Conservation (phyloP, 2,329 filamentous ascomycete species). For the Xylariaceae sp. region DNA sequence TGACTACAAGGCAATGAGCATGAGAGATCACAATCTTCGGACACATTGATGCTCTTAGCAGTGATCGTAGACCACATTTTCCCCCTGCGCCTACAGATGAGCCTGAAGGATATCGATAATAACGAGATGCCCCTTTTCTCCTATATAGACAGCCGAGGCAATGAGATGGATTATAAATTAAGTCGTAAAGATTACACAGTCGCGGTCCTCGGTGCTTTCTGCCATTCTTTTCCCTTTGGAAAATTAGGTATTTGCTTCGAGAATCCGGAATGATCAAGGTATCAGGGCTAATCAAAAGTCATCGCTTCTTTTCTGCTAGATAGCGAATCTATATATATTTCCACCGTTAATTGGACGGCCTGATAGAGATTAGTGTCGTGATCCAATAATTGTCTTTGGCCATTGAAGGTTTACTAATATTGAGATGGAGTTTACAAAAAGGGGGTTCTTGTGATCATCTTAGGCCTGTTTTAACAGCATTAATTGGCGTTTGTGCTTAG, state of each 20-base stretch:
- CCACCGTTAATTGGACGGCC: not conserved
- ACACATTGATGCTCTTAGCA: constrained; percentile 7
- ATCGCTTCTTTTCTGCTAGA: not conserved
- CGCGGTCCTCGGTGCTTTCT: constrained; percentile 2
- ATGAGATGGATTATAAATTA: not conserved
- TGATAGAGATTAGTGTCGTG: not conserved
- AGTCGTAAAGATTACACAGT: constrained; percentile 5
- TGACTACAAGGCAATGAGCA: not conserved
- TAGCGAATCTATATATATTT: not conserved
- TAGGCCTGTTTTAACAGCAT: no score
- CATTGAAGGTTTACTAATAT: not conserved
- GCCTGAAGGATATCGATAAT: constrained; percentile 4
- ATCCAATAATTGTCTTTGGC: not conserved
- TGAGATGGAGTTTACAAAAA: no score
- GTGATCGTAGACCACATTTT: constrained; percentile 1
- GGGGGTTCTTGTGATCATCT: no score
- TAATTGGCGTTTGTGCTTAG: no score
- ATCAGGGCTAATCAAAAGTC: not conserved
- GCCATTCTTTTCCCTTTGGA: not conserved
- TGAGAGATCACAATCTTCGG: not conserved
- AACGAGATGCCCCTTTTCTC: constrained; percentile 3
- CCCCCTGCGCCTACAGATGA: constrained; percentile 6
- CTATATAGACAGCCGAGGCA: constrained; percentile 5
- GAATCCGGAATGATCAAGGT: not conserved
- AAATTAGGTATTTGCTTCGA: constrained; percentile 2